These are phyloP conservation scores for Closterium sp. DNA, from an alignment of 139 green algal species.

Conservation along the genomic window DNA sequence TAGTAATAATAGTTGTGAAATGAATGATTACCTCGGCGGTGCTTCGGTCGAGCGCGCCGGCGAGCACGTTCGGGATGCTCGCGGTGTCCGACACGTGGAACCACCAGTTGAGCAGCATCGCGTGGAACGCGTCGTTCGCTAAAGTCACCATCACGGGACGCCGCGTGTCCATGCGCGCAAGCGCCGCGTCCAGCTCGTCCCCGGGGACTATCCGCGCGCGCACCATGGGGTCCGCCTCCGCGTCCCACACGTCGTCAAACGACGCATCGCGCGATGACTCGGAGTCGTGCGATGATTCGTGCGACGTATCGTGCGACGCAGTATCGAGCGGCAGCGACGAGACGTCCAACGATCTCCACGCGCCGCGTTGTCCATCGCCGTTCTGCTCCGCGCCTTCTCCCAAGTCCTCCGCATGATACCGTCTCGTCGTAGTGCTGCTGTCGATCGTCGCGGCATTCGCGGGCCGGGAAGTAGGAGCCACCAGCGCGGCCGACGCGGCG, in stretches of 20 bases:
- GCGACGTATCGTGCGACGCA: background rate
- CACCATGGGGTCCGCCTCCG: slow-evolving; percentile 18
- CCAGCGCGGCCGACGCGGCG: too few species aligned
- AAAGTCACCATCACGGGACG: slow-evolving; percentile 43
- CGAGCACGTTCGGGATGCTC: slow-evolving; percentile 41
- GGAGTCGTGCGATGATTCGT: background rate
- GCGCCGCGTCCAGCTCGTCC: slow-evolving; percentile 21
- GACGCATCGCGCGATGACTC: background rate
- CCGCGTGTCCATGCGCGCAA: slow-evolving; percentile 20
- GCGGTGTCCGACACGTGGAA: slow-evolving; percentile 18
- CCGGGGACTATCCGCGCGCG: slow-evolving; percentile 14
- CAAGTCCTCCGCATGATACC: background rate
- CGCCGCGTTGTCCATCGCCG: too few species aligned
- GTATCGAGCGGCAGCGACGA: background rate
- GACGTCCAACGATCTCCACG: background rate
- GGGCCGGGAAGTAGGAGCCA: too few species aligned
- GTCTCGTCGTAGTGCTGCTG: background rate
- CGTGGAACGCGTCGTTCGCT: slow-evolving; percentile 32
- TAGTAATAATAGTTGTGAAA: background rate
- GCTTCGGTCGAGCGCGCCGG: slow-evolving; percentile 43
- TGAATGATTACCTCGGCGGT: slow-evolving; percentile 10
- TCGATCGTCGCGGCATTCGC: too few species aligned
- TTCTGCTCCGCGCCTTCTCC: background rate
- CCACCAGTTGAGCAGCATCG: slow-evolving; percentile 53
- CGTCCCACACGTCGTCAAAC: background rate